A percentile compares a stretch with the other conserved stretches of the same genome.
Evolutionary conservation across 2,329 filamentous ascomycete genomes (phyloP).

Genomic region (Alternaria viburni): DNA sequence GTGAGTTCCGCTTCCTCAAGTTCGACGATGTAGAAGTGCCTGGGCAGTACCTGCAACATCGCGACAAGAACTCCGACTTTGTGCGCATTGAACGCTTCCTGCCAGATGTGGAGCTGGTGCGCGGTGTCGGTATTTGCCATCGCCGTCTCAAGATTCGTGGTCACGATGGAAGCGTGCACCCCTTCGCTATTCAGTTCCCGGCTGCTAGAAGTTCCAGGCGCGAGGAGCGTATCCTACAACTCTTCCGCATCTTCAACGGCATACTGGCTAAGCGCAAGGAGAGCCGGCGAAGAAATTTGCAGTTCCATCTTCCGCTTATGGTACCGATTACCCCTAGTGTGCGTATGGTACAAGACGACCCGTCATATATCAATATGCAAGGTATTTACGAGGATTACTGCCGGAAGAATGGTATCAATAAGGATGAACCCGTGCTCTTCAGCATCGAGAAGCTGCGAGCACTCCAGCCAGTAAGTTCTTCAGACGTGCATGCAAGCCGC

Average conservation of each 20-base stretch:
- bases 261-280: conserved; percentile 92
- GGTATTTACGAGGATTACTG: conserved; percentile 97
- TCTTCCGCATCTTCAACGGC: conserved; percentile 98
- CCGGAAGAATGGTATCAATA: conserved; percentile 81
- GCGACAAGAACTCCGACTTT: conserved; percentile 99
- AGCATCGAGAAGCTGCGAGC: conserved; percentile 92
- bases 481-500: not conserved
- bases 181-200: conserved; percentile 95
- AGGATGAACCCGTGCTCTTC: conserved; percentile 94
- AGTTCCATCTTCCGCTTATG: conserved; percentile 96
- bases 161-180: conserved; percentile 95
- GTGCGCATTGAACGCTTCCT: conserved; percentile 96
- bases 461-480: conserved; percentile 54
- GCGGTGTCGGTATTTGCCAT: conserved; percentile 89
- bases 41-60: conserved; percentile 94
- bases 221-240: conserved; percentile 92
- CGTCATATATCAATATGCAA: conserved; percentile 92
- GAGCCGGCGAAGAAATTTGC: conserved; percentile 87
- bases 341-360: conserved; percentile 92
- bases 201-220: conserved; percentile 89
- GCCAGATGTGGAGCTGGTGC: conserved; percentile 90
- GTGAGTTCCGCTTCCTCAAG: conserved; percentile 96
- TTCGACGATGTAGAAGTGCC: conserved; percentile 99
- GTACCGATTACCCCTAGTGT: conserved; percentile 94
- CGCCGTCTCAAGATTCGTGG: conserved; percentile 93